Evolutionary conservation across 176 grass and related monocot genomes (phyloP).

Genomic region (Eremochloa ophiuroides): DNA sequence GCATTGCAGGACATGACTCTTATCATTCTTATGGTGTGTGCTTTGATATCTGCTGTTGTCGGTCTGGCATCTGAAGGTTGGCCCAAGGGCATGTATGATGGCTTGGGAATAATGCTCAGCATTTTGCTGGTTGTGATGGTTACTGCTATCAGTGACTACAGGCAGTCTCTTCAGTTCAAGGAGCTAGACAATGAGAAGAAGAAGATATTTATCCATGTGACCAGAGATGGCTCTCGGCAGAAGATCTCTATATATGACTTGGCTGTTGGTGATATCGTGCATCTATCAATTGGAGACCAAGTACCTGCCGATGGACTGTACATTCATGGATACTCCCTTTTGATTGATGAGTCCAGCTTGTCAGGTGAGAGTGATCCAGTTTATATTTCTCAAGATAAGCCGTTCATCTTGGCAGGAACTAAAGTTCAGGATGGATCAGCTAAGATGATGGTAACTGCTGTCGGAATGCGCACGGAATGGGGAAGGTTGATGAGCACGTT

Average conservation of each 20-base stretch:
- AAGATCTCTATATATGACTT: constrained; percentile 88
- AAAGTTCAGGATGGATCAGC: constrained; percentile 95
- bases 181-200: constrained; percentile 98
- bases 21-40: constrained; percentile 86
- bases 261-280: constrained; percentile 87
- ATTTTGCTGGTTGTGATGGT: constrained; percentile 91
- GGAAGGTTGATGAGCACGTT: constrained; percentile 94
- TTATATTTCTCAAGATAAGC: constrained; percentile 71
- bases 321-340: constrained; percentile 75
- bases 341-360: constrained; percentile 90
- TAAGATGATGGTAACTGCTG: constrained; percentile 83
- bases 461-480: constrained; percentile 97
- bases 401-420: constrained; percentile 87
- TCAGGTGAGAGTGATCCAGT: constrained; percentile 88
- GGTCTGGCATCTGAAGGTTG: constrained; percentile 89
- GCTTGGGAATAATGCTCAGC: constrained; percentile 88
- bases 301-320: constrained; percentile 87
- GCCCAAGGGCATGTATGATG: constrained; percentile 96
- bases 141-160: constrained; percentile 93
- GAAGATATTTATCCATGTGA: constrained; percentile 91
- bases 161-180: constrained; percentile 93
- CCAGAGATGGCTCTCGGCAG: constrained; percentile 68
- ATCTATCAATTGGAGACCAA: constrained; percentile 92
- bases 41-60: constrained; percentile 75
- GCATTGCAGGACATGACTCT: constrained; percentile 85